Percentiles rank a stretch among this genome's conserved stretches.
These are phyloP conservation scores for Amylocystis lapponica DNA, from an alignment of 768 basidiomycete species.

Conservation along the genomic window DNA sequence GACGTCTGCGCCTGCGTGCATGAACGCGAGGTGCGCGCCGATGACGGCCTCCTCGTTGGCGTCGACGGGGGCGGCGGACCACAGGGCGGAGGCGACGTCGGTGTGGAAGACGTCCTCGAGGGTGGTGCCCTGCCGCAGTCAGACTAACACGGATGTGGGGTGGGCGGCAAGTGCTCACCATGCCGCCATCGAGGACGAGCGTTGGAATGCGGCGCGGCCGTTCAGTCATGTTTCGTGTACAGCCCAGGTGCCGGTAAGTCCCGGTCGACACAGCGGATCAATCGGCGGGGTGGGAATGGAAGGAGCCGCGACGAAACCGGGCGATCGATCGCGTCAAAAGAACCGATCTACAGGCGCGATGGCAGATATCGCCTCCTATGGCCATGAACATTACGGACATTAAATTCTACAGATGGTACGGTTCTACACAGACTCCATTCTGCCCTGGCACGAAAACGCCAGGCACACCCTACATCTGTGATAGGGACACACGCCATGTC, in stretches of 20 bases:
- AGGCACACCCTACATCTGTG: background rate
- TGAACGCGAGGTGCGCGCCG: slow-evolving; percentile 56
- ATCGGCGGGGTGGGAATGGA: background rate
- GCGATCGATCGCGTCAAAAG: too few species aligned
- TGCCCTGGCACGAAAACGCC: background rate
- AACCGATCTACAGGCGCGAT: too few species aligned
- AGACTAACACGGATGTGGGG: background rate
- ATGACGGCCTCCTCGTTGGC: slow-evolving; percentile 49
- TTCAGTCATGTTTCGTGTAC: too few species aligned
- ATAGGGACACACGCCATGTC: background rate
- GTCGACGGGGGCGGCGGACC: slow-evolving; percentile 62
- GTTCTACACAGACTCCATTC: background rate
- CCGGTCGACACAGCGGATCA: background rate
- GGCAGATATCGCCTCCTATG: too few species aligned
- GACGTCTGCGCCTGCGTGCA: slow-evolving; percentile 59
- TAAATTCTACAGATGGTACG: background rate
- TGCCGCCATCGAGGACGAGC: slow-evolving; percentile 12
- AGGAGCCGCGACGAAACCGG: too few species aligned
- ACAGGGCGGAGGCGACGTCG: slow-evolving; percentile 53
- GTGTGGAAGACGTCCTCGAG: slow-evolving; percentile 46
- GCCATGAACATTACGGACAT: too few species aligned
- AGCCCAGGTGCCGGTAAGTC: background rate
- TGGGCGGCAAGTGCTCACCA: slow-evolving; percentile 9
- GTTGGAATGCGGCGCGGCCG: background rate
- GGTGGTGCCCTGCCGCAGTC: slow-evolving; percentile 48